phyloP scores from a whole-genome alignment of 116 monocot genomes.

The Cymodocea nodosa region DNA sequence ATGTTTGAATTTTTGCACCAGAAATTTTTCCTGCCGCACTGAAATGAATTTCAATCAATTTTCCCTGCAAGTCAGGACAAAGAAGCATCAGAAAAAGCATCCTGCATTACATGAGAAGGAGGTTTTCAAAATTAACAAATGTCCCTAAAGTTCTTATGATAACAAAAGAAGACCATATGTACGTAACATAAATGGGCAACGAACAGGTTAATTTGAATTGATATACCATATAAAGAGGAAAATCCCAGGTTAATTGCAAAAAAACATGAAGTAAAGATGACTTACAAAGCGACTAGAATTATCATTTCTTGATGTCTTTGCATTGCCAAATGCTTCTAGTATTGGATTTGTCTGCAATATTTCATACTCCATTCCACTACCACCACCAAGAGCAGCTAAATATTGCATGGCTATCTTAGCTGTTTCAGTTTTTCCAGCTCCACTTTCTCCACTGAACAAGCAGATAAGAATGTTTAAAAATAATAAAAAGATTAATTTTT shows the following conservation, averaged over 20 bases:
- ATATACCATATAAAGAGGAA: neutral
- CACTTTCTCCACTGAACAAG: constrained; percentile 82
- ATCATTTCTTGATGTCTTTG: constrained; percentile 87
- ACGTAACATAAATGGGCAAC: neutral
- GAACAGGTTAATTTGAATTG: neutral
- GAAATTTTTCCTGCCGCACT: constrained; percentile 75
- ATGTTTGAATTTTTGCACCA: constrained; percentile 93
- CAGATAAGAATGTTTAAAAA: neutral
- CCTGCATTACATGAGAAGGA: neutral
- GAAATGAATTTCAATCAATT: constrained; percentile 96
- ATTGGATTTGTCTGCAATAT: constrained; percentile 94
- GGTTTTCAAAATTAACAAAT: neutral
- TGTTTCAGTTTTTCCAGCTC: constrained; percentile 99
- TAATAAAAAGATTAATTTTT: neutral
- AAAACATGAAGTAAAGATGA: neutral
- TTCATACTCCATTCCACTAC: constrained; percentile 99
- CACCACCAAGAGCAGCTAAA: constrained; percentile 91
- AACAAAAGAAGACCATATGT: too few species aligned
- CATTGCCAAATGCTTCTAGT: constrained; percentile 97
- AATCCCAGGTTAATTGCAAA: neutral
- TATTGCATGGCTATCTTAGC: constrained; percentile 99
- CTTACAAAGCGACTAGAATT: constrained; percentile 99
- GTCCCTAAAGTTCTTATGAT: too few species aligned
- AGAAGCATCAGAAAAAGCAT: neutral
- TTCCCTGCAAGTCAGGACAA: constrained; percentile 45